Evolutionary conservation across 371 early-diverging fungal genomes (phyloP).

Genomic region (Dinochytrium kinnereticum): DNA sequence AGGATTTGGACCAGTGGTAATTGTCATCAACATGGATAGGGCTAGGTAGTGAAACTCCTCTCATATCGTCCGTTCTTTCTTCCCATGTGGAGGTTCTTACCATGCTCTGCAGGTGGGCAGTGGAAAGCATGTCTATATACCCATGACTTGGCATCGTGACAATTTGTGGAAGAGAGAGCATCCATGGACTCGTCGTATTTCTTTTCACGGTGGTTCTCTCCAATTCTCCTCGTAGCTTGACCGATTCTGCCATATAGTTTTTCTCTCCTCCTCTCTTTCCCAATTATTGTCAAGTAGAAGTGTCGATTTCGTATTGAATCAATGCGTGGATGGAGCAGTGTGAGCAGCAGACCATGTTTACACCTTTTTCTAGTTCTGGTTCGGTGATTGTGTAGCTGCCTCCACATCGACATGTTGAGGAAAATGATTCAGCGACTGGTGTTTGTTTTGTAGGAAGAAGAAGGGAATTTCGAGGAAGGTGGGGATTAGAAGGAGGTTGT

Average conservation of each 20-base stretch:
- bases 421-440: not conserved
- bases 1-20: slow-evolving; percentile 6
- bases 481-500: no score
- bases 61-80: no score
- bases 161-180: not conserved
- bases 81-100: no score
- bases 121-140: not conserved
- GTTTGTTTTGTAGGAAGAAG: no score
- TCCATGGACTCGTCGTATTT: no score
- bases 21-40: not conserved
- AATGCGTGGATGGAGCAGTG: not conserved
- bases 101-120: not conserved
- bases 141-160: not conserved
- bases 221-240: no score
- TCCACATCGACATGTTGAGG: not conserved
- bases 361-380: not conserved
- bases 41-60: not conserved
- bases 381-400: not conserved
- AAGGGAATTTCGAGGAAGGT: not conserved
- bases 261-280: no score
- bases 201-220: no score
- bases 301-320: not conserved
- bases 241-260: no score
- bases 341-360: not conserved
- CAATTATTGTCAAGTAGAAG: not conserved